phyloP scores from a whole-genome alignment of 495 filamentous ascomycete genomes.

The Podospora pseudopauciseta region DNA sequence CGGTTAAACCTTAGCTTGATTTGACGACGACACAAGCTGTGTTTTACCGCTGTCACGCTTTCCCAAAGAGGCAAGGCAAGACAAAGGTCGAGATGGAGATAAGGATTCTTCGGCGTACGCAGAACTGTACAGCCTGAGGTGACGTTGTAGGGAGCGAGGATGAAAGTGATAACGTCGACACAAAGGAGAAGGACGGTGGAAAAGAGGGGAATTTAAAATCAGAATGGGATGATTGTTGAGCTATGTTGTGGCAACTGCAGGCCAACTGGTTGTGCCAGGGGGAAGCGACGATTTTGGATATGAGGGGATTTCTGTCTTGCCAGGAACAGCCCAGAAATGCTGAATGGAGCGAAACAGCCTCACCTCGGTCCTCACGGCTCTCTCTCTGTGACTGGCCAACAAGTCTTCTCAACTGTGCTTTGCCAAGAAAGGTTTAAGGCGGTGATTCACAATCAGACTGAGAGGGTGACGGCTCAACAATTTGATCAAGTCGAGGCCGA shows the following conservation, averaged over 20 bases:
- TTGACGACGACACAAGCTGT: not conserved
- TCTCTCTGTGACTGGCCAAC: not conserved
- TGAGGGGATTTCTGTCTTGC: constrained; percentile 9
- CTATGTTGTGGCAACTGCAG: not conserved
- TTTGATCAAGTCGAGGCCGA: not conserved
- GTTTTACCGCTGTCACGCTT: not conserved
- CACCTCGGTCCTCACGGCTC: not conserved
- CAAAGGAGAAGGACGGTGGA: not conserved
- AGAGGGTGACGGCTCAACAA: not conserved
- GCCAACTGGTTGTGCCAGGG: not conserved
- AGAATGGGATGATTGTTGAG: not conserved
- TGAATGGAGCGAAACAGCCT: not conserved
- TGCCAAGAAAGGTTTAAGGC: not conserved
- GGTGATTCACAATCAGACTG: not conserved
- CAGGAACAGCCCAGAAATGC: constrained; percentile 3
- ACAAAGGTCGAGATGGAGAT: not conserved
- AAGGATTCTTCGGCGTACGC: not conserved
- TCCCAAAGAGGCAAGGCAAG: not conserved
- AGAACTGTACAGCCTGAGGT: not conserved
- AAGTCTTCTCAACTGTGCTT: not conserved
- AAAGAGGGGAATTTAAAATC: not conserved
- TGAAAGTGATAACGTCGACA: not conserved
- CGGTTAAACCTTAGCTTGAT: constrained; percentile 6
- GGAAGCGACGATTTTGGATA: not conserved
- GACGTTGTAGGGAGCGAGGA: not conserved